These are phyloP conservation scores for Lactarius quietus DNA, from an alignment of 768 basidiomycete species.

Conservation along the genomic window DNA sequence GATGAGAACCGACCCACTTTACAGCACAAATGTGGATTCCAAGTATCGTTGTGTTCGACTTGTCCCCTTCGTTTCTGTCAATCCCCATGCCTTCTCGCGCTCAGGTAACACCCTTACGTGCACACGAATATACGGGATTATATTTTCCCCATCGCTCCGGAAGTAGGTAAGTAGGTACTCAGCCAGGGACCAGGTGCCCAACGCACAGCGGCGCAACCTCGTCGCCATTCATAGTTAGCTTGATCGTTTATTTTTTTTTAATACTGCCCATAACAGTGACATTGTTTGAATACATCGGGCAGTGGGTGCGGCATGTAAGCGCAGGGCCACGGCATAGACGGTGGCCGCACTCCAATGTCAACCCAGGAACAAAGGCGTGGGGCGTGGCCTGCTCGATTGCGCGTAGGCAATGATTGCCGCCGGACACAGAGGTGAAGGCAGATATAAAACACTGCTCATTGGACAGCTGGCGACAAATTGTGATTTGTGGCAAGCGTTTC, in stretches of 20 bases:
- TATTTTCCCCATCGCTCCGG: background rate
- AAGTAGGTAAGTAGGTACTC: background rate
- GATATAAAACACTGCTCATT: background rate
- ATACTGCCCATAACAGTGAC: conserved; percentile 3
- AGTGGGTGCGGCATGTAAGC: background rate
- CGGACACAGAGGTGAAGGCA: background rate
- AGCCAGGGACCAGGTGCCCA: background rate
- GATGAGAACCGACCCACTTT: background rate
- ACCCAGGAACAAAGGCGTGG: background rate
- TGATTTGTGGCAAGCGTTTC: background rate
- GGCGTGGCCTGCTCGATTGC: background rate
- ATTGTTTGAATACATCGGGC: conserved; percentile 8
- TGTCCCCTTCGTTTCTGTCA: conserved; percentile 1
- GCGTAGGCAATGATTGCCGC: background rate
- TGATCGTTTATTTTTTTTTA: too few species aligned
- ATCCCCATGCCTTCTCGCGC: background rate
- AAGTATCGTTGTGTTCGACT: background rate
- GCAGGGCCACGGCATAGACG: background rate
- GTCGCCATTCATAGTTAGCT: conserved; percentile 2
- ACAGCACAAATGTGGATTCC: conserved; percentile 1
- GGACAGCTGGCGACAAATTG: background rate
- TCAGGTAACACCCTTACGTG: conserved; percentile 14
- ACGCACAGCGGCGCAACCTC: background rate
- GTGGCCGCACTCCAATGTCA: conserved; percentile 1
- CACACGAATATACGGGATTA: background rate